Base-by-base conservation (phyloP, 1,284 basidiomycete genomes). In the Grifola frondosa region DNA sequence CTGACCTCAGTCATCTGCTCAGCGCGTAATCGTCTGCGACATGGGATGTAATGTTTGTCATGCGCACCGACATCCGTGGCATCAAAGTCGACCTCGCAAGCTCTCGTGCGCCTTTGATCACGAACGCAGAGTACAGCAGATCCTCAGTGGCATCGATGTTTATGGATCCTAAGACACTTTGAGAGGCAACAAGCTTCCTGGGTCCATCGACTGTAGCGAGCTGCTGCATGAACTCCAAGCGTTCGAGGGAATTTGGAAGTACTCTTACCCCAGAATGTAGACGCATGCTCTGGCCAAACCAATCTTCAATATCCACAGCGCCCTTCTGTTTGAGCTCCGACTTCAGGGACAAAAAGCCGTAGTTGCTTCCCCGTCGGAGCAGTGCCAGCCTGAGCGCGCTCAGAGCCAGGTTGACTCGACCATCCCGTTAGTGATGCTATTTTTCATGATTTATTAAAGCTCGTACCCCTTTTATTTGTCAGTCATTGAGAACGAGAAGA, bases 241-340 rank as follows among this genome's bases (percentile, higher is more conserved):
- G 26, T 60, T 67, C 49, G 58, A 63, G 40, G 62, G 61, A 37
- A 44, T 47, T 7, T 67, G 63, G 62, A 47, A 58, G 21, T 58
- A 57, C 37, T 56, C 56, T 26, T 62, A 58, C 40, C 54, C 60
- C 8, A 53, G 54, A 9, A 36, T 56, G n/a, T 46, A 50, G 20
- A 49, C 59, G 19, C 63, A 59, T 50, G 49, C 48, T 19, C 53
- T 66, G 29, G 46, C 57, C 10, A 62, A 59, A 42, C 65, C 65
- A 3, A 56, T 58, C 15, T 66, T 66, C 56, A 63, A 60, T 49
- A 23, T 32, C 19, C 40, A 53, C 20, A 64, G 65, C 4, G 64
- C 65, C 39, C 47, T 67, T 3, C 43, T 67, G 11, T 62, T 67
- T 44, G 62, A 66, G 50, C 53, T 65, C 6, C 53, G 56, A n/a